These are phyloP conservation scores for Phaffia tasmanica DNA, from an alignment of 768 basidiomycete genomes.

Conservation along the genomic window DNA sequence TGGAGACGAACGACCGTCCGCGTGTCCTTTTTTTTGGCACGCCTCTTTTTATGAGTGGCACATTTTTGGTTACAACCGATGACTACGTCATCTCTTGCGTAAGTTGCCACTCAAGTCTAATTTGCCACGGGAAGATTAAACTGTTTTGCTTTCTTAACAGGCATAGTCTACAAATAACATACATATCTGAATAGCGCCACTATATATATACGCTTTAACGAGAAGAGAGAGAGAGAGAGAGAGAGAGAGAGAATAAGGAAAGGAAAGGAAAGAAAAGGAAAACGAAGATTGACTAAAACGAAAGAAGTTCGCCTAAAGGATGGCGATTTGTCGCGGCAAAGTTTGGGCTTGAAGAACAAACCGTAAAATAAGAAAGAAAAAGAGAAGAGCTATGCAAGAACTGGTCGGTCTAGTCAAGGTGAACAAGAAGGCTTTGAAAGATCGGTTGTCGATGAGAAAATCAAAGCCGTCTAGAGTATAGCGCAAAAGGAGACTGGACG, in stretches of 20 bases:
- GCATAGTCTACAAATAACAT: constrained; percentile 3
- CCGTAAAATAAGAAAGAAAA: background rate
- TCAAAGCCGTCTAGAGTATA: too few species aligned
- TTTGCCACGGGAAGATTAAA: background rate
- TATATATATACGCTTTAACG: background rate
- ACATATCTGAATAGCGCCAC: constrained; percentile 1
- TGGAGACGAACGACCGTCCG: background rate
- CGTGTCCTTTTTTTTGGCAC: too few species aligned
- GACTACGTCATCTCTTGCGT: too few species aligned
- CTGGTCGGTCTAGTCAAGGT: too few species aligned
- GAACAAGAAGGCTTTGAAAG: too few species aligned
- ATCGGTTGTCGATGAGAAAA: too few species aligned
- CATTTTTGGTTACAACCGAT: too few species aligned
- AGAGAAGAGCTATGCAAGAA: background rate
- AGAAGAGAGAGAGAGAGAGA: background rate
- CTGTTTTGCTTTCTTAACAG: background rate
- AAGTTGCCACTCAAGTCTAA: too few species aligned
- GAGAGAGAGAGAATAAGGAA: background rate
- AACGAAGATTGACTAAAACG: too few species aligned
- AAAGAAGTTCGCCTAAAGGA: background rate
- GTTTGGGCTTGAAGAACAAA: background rate
- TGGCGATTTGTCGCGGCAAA: background rate
- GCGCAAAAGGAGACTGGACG: too few species aligned
- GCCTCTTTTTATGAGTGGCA: too few species aligned
- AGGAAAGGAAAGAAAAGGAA: background rate